Percentiles rank a stretch among this genome's conserved stretches.
Evolutionary conservation across 306 rosid genomes (phyloP).

Genomic region (Amphicarpaea edgeworthii): DNA sequence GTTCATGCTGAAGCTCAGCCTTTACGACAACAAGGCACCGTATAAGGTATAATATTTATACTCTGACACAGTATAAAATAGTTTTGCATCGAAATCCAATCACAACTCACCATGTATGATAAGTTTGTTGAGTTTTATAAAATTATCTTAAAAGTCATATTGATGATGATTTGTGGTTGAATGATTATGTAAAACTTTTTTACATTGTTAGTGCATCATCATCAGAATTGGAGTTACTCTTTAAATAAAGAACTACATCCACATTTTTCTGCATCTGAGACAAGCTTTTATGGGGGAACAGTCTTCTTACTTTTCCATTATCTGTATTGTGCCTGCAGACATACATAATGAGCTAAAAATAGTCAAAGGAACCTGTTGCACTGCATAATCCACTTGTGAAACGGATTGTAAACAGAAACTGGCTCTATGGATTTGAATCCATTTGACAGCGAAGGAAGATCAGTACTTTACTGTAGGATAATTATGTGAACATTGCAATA

Average conservation of each 20-base stretch:
- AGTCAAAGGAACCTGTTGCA: conserved; percentile 10
- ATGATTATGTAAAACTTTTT: no score
- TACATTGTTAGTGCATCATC: no score
- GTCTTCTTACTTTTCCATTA: conserved; percentile 25
- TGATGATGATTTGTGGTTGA: no score
- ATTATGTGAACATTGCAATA: conserved; percentile 27
- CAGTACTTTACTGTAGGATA: conserved; percentile 33
- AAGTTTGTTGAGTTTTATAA: no score
- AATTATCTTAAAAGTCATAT: no score
- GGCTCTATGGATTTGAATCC: conserved; percentile 25
- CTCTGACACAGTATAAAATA: no score
- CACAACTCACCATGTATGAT: no score
- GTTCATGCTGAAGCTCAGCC: conserved; percentile 71
- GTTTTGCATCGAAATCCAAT: no score
- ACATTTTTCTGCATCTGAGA: conserved; percentile 18
- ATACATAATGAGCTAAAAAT: conserved; percentile 7
- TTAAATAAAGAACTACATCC: not conserved
- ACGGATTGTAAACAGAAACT: conserved; percentile 26
- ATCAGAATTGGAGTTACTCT: not conserved
- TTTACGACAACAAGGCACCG: conserved; percentile 61
- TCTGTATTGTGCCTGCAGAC: conserved; percentile 40
- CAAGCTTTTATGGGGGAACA: conserved; percentile 20
- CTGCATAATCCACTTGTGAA: conserved; percentile 19
- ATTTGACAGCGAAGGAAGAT: conserved; percentile 37
- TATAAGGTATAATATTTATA: conserved; percentile 56